Base-by-base conservation (phyloP, 192 early-diverging fungal genomes). In the Geranomyces variabilis region DNA sequence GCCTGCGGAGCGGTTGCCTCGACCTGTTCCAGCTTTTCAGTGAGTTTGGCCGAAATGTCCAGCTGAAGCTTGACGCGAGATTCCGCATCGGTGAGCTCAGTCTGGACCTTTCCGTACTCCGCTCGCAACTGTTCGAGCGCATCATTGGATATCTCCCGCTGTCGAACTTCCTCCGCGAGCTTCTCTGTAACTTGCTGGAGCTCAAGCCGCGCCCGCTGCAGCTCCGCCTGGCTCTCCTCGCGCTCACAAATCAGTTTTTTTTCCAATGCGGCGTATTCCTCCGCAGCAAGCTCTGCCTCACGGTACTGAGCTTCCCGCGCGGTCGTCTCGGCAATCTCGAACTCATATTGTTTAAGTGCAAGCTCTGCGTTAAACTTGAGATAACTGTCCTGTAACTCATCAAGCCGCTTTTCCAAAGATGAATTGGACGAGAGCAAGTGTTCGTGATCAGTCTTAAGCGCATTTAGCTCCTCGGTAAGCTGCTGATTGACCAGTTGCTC, bases 281-380 rank as follows among this genome's bases (percentile, higher is more conserved):
- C 10, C 36, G 36, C 36, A 10, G 5, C 36, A 41, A 41, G 36
- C 36, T 41, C 36, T 41, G 36, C 10, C 36, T 41, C 36, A 10
- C 36, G 36, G 10, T 41, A 41, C 10, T 41, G 36, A 41, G 36
- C 36, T 10, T 41, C 36, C 36, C 36, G 36, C 36, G 36, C 36
- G 10, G 5, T 41, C 10, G 36, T 41, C 10, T 41, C 5, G 10
- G 36, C 36, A 41, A 7, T 41, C 10, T 41, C 5, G 10, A 41
- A 41, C 5, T 41, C 36, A 10, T 7, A 41, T 41, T 41, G 36
- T 41, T 41, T 41, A 41, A 41, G 36, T 41, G 36, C 36, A 19
- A 60, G 31, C 8, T 60, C 58, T 17, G 2, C 29, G 29, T 60
- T 60, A 17, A 60, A 60, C 58, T 60, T 28, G 17, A 60, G 9